phyloP scores from a whole-genome alignment of 2,329 filamentous ascomycete genomes.

The Xylariaceae sp. region DNA sequence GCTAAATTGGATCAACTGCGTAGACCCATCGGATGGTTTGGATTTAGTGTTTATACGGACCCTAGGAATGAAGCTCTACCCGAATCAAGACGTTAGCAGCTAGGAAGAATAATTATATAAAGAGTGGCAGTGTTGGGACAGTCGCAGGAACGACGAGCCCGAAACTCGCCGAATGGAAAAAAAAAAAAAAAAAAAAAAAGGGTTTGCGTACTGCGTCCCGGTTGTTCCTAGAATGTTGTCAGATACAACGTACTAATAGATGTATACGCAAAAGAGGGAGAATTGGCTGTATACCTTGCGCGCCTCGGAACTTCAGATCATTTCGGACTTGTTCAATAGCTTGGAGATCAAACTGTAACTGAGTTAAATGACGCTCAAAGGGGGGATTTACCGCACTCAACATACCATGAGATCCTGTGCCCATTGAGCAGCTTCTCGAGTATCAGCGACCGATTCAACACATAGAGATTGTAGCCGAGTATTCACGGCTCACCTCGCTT shows the following conservation, averaged over 20 bases:
- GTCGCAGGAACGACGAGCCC: neutral
- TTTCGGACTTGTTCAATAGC: slow-evolving; percentile 64
- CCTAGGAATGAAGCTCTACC: slow-evolving; percentile 13
- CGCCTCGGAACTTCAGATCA: slow-evolving; percentile 62
- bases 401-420: slow-evolving; percentile 49
- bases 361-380: neutral
- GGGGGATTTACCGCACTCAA: neutral
- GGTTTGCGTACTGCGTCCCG: slow-evolving; percentile 14
- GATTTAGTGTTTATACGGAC: neutral
- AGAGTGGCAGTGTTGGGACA: neutral
- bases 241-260: slow-evolving; percentile 2
- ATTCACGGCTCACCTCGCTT: slow-evolving; percentile 10
- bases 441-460: slow-evolving; percentile 39
- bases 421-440: slow-evolving; percentile 65
- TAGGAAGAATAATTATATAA: neutral
- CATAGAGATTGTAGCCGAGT: neutral
- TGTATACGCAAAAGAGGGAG: neutral
- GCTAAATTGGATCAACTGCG: neutral
- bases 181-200: neutral
- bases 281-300: slow-evolving; percentile 22
- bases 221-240: slow-evolving; percentile 20
- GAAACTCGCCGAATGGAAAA: neutral
- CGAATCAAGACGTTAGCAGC: neutral
- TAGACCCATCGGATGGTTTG: neutral
- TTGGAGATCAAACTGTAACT: slow-evolving; percentile 65